These are phyloP conservation scores for Entophlyctis luteolus DNA, from an alignment of 192 early-diverging fungal species.

Conservation along the genomic window DNA sequence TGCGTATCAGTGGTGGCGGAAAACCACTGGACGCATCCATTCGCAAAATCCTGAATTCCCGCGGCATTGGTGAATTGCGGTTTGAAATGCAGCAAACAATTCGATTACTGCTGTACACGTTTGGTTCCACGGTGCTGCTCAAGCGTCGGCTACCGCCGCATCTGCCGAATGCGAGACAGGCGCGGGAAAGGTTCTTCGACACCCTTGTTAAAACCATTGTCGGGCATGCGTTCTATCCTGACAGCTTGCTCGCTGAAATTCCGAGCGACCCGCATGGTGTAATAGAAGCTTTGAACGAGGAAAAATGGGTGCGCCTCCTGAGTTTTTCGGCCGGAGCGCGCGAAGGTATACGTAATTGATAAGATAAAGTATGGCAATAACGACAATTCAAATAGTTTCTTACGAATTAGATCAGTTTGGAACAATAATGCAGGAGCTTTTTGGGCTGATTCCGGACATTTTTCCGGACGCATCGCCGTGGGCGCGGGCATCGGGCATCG, in stretches of 20 bases:
- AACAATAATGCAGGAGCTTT: background rate
- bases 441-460: background rate
- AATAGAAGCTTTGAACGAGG: background rate
- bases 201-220: constrained; percentile 4
- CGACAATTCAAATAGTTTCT: background rate
- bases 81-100: constrained; percentile 12
- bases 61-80: background rate
- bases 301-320: constrained; percentile 9
- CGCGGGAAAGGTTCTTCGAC: constrained; percentile 5
- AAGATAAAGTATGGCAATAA: too few species aligned
- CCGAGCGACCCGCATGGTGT: background rate
- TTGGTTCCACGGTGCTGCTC: constrained; percentile 5
- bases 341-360: constrained; percentile 12
- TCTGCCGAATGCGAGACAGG: constrained; percentile 15
- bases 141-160: constrained; percentile 15
- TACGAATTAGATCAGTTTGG: background rate
- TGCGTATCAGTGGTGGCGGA: constrained; percentile 7
- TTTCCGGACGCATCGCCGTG: too few species aligned
- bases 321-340: constrained; percentile 5
- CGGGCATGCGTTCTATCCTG: background rate
- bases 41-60: background rate
- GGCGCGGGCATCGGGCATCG: too few species aligned
- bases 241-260: background rate
- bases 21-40: background rate
- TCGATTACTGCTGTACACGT: constrained; percentile 9